Conservation (phyloP, 805 yeast species). For the Lachancea quebecensis region DNA sequence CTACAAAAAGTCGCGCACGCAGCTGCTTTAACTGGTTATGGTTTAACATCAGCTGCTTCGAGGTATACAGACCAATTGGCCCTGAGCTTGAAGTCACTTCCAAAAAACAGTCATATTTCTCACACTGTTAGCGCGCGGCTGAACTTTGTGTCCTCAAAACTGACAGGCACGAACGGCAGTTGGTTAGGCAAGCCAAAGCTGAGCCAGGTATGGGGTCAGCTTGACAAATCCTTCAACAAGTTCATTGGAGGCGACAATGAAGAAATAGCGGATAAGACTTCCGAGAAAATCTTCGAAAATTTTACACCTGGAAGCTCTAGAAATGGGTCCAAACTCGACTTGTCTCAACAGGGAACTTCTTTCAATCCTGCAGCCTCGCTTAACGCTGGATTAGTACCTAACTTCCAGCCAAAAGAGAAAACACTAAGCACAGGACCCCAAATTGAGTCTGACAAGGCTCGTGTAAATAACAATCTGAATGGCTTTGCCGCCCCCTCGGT, state of each 20-base stretch:
- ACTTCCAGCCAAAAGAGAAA: background rate
- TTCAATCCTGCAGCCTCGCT: constrained; percentile 8
- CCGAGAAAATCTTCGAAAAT: constrained; percentile 58
- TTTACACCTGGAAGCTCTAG: constrained; percentile 67
- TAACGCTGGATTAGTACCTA: background rate
- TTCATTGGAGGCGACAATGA: constrained; percentile 75
- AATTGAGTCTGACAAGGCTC: background rate
- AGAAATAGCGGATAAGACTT: constrained; percentile 30
- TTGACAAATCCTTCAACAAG: constrained; percentile 71
- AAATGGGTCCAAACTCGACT: constrained; percentile 38
- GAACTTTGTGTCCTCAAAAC: constrained; percentile 38
- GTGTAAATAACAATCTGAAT: background rate
- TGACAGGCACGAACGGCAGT: constrained; percentile 46
- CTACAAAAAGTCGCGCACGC: constrained; percentile 64
- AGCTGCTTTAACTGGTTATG: constrained; percentile 59
- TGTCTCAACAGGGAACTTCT: constrained; percentile 14
- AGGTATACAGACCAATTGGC: constrained; percentile 51
- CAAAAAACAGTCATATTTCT: constrained; percentile 33
- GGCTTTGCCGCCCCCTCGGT: background rate
- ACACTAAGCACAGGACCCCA: background rate
- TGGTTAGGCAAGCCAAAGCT: constrained; percentile 78
- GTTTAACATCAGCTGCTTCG: constrained; percentile 50
- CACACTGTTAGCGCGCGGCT: constrained; percentile 31
- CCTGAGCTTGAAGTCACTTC: constrained; percentile 34
- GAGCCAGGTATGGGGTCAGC: constrained; percentile 82